Percentiles rank a stretch among this genome's conserved stretches.
These are phyloP conservation scores for Pisolithus thermaeus DNA, from an alignment of 1,284 basidiomycete species.

Conservation along the genomic window DNA sequence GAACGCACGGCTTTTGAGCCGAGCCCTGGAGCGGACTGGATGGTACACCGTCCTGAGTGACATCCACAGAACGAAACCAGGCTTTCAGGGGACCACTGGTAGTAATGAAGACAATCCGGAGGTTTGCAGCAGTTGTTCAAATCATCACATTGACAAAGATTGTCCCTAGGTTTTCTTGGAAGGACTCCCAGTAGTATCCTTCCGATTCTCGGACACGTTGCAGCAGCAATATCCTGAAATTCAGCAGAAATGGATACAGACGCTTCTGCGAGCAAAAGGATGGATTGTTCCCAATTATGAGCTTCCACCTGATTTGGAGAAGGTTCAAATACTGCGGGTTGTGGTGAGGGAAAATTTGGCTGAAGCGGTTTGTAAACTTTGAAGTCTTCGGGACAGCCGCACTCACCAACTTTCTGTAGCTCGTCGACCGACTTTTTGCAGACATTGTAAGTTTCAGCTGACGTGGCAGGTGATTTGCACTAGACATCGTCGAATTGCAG, in stretches of 20 bases:
- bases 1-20: slow-evolving; percentile 82
- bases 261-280: slow-evolving; percentile 67
- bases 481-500: slow-evolving; percentile 25
- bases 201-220: slow-evolving; percentile 83
- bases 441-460: slow-evolving; percentile 48
- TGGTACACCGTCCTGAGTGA: slow-evolving; percentile 74
- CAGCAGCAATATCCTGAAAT: slow-evolving; percentile 64
- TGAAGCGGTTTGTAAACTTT: slow-evolving; percentile 38
- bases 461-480: neutral
- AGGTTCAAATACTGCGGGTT: slow-evolving; percentile 78
- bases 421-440: slow-evolving; percentile 51
- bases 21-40: slow-evolving; percentile 78
- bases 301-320: slow-evolving; percentile 64
- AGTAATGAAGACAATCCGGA: slow-evolving; percentile 51
- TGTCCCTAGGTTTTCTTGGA: slow-evolving; percentile 57
- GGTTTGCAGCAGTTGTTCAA: slow-evolving; percentile 31
- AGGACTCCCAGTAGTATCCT: slow-evolving; percentile 87
- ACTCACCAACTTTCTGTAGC: neutral
- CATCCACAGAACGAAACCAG: slow-evolving; percentile 46
- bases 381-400: neutral
- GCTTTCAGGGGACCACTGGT: slow-evolving; percentile 25
- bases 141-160: slow-evolving; percentile 3
- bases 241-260: slow-evolving; percentile 89
- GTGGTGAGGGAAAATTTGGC: slow-evolving; percentile 77
- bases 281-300: slow-evolving; percentile 92